phyloP scores from a whole-genome alignment of 495 filamentous ascomycete genomes.

The Clavariopsis aquatica region DNA sequence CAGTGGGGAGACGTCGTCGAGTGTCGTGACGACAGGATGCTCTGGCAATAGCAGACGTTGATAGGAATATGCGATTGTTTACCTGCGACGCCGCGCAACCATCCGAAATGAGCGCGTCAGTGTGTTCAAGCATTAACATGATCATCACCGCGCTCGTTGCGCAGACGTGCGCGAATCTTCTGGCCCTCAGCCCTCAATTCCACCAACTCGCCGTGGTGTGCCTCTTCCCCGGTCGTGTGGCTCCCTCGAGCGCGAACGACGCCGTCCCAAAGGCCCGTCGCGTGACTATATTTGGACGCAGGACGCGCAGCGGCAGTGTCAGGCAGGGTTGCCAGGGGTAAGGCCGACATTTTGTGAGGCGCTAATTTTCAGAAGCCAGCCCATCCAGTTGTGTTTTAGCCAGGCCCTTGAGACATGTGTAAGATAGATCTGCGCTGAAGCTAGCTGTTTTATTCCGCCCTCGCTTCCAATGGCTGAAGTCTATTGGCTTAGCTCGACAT shows the following conservation, averaged over 20 bases:
- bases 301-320: constrained; percentile 17
- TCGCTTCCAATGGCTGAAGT: no score
- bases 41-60: constrained; percentile 12
- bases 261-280: constrained; percentile 14
- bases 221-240: constrained; percentile 14
- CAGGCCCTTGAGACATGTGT: no score
- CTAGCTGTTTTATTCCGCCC: no score
- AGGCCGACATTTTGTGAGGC: constrained; percentile 1
- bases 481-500: no score
- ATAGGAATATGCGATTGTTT: constrained; percentile 11
- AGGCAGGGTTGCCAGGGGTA: background rate
- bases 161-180: background rate
- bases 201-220: background rate
- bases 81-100: constrained; percentile 25
- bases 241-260: constrained; percentile 12
- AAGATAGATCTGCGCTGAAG: no score
- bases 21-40: background rate
- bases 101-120: background rate
- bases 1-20: background rate
- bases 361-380: no score
- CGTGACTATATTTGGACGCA: constrained; percentile 37
- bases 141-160: background rate
- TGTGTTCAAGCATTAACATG: background rate
- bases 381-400: no score
- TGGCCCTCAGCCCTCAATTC: background rate